Evolutionary conservation across 805 yeast species (phyloP), one percentile per base, ranked within the genome.

Genomic region (Saturnispora bothae): DNA sequence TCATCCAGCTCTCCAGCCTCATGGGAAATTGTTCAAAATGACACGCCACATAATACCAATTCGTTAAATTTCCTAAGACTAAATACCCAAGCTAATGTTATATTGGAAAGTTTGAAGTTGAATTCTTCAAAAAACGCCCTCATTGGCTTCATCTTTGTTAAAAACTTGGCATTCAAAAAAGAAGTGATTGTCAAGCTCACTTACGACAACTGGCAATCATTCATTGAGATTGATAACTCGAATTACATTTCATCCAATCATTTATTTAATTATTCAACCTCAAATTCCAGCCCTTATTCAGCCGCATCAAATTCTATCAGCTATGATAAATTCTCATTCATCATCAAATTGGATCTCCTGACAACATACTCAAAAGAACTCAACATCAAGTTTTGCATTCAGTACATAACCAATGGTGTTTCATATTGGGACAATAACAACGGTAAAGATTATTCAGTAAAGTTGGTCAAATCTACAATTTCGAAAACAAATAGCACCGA

Each of bases 321-420:
- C 23, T 65, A 53, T 39, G 71, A 66, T 45, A 62, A 60, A 45
- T 66, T 76, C 54, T 64, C 65, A 34, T 73, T 76, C 49, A 63
- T 64, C 34, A 64, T 76, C 28, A 69, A 69, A 31, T 51, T 66
- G 30, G 52, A 54, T 37, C 47, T 60, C 42, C 36, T 58, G 41
- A 44, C 55, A 49, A 28, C 44, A 39, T 34, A 38, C 38, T 43
- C 43, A 18, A 41, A 51, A 23, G 21, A 31, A 3, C 38, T 68
- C 40, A 51, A 59, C 17, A 44, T 68, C 35, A 59, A 59, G 31
- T 59, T 66, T 38, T 66, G 71, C 43, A 52, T 65, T 39, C 58
- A 56, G 39, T 66, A 60, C 44, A 57, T 59, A 36, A 57, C 61
- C 15, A 46, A 46, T 38, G 59, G 58, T 12, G 20, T 33, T 4